phyloP scores from a whole-genome alignment of 73 alveolate genomes.

The Blepharisma stoltei region DNA sequence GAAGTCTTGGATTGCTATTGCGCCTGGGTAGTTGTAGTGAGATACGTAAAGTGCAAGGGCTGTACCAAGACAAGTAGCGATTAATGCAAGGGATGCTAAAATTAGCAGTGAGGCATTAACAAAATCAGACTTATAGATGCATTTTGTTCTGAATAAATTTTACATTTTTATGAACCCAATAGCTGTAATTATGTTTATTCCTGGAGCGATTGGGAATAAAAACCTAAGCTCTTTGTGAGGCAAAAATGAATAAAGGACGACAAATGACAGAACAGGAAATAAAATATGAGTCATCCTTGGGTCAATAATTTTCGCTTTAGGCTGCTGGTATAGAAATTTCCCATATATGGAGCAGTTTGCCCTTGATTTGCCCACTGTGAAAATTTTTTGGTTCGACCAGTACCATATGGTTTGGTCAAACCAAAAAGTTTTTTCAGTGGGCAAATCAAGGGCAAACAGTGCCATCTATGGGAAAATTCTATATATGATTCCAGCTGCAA shows the following conservation, averaged over 20 bases:
- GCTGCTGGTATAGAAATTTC: too few relatives aligned
- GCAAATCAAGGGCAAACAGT: too few relatives aligned
- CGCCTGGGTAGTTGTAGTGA: not conserved
- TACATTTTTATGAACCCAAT: constrained; percentile 31
- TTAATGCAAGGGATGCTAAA: not conserved
- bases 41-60: not conserved
- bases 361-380: too few relatives aligned
- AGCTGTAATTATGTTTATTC: constrained; percentile 49
- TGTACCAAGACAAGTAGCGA: not conserved
- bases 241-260: constrained; percentile 44
- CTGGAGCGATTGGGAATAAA: constrained; percentile 51
- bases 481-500: not conserved
- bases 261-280: constrained; percentile 47
- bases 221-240: constrained; percentile 73
- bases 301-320: constrained; percentile 8
- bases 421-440: too few relatives aligned
- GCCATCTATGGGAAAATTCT: too few relatives aligned
- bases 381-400: too few relatives aligned
- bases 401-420: too few relatives aligned
- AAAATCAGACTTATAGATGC: not conserved
- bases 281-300: constrained; percentile 26
- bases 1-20: not conserved
- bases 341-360: too few relatives aligned
- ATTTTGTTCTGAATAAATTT: not conserved
- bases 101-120: not conserved